Conservation (phyloP, 179 eudicot genomes). For the Heliamphora pulchella region DNA sequence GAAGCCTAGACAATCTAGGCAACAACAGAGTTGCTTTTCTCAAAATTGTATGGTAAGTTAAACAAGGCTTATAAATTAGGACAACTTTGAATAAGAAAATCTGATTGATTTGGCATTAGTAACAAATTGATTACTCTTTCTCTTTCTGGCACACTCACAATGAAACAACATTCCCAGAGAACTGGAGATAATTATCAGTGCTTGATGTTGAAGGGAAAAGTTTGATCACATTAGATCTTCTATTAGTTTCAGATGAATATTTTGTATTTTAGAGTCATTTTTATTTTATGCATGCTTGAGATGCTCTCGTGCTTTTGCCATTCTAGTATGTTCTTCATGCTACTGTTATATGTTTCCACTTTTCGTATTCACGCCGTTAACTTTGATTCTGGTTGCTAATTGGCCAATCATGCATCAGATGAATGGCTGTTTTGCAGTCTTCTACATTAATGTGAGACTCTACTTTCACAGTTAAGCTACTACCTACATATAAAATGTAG, state of each 20-base stretch:
- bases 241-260: too few relatives aligned
- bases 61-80: too few relatives aligned
- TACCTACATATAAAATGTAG: background rate
- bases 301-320: background rate
- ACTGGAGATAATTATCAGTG: background rate
- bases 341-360: background rate
- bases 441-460: background rate
- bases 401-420: background rate
- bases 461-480: too few relatives aligned
- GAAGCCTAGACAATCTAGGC: too few relatives aligned
- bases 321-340: background rate
- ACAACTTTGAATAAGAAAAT: background rate
- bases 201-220: background rate
- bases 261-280: too few relatives aligned
- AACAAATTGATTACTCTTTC: background rate
- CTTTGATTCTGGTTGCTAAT: background rate
- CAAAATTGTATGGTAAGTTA: too few relatives aligned
- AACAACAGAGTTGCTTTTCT: too few relatives aligned
- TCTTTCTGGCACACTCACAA: background rate
- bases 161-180: background rate
- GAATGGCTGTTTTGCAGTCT: background rate
- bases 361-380: background rate
- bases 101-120: background rate
- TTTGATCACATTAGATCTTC: too few relatives aligned
- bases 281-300: background rate